Percentiles rank a stretch among this genome's conserved stretches.
Evolutionary conservation across 2,329 filamentous ascomycete genomes (phyloP).

Genomic region (Chaetomium olivaceum): DNA sequence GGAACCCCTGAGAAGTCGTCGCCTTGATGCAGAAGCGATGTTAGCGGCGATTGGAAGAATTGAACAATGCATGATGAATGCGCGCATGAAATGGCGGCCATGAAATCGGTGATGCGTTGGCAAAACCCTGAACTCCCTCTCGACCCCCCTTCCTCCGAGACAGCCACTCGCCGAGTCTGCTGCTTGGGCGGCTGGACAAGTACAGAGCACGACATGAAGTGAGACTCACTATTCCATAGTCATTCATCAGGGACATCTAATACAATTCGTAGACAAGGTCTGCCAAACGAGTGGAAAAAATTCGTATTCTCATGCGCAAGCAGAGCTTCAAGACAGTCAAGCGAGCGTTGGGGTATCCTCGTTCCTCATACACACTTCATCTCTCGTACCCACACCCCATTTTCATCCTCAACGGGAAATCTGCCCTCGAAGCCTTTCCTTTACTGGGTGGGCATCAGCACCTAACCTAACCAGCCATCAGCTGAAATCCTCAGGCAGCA

Average conservation of each 20-base stretch:
- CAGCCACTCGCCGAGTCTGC: background rate
- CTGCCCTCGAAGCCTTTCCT: background rate
- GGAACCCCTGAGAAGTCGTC: background rate
- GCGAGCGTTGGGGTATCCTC: conserved; percentile 17
- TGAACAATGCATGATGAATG: background rate
- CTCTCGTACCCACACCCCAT: background rate
- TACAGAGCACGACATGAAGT: background rate
- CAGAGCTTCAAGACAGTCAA: background rate
- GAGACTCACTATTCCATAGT: background rate
- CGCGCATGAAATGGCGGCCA: background rate
- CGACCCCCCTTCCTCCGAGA: background rate
- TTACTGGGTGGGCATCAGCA: background rate
- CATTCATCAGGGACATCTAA: background rate
- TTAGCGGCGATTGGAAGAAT: background rate
- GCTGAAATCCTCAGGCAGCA: background rate
- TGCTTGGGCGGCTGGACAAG: background rate
- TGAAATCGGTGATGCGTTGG: background rate
- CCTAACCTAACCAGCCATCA: background rate
- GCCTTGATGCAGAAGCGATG: background rate
- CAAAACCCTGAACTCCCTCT: background rate
- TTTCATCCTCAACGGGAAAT: background rate
- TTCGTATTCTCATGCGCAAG: conserved; percentile 7
- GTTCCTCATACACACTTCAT: background rate
- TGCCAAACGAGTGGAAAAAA: background rate
- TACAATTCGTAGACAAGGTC: background rate